Percentiles rank a stretch among this genome's conserved stretches.
Conservation (phyloP, 495 filamentous ascomycete species). For the Darksidea phi region DNA sequence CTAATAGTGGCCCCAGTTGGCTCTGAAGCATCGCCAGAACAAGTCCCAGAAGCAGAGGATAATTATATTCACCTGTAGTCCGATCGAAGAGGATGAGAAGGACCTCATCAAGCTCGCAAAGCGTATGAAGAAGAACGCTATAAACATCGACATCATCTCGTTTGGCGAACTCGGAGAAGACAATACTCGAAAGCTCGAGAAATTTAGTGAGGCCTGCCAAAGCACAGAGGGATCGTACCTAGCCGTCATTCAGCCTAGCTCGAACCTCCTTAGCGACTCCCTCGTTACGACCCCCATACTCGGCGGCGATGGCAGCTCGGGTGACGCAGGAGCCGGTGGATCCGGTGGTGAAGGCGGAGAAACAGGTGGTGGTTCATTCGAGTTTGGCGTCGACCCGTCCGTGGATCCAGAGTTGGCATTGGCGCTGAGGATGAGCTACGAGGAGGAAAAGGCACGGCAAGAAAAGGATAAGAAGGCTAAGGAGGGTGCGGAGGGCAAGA, state of each 20-base stretch:
- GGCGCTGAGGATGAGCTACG: conserved; percentile 95
- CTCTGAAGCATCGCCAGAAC: conserved; percentile 97
- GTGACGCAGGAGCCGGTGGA: conserved; percentile 46
- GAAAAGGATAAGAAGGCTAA: conserved; percentile 78
- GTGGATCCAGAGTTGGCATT: conserved; percentile 90
- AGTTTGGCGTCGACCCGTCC: conserved; percentile 76
- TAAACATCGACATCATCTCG: conserved; percentile 87
- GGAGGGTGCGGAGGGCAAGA: conserved; percentile 69
- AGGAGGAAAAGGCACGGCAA: conserved; percentile 92
- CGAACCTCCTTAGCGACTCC: conserved; percentile 86
- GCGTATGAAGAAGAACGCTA: conserved; percentile 97
- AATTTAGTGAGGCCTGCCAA: conserved; percentile 90
- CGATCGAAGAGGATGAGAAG: conserved; percentile 85
- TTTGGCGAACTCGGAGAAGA: conserved; percentile 93
- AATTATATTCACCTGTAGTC: conserved; percentile 91
- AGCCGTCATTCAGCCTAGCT: conserved; percentile 85
- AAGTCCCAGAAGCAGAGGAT: conserved; percentile 93
- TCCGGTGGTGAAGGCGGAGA: conserved; percentile 55
- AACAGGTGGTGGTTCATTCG: conserved; percentile 53
- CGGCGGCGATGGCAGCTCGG: conserved; percentile 65
- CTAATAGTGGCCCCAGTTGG: conserved; percentile 57
- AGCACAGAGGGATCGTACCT: conserved; percentile 85
- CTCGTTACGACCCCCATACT: conserved; percentile 90
- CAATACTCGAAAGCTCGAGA: conserved; percentile 84
- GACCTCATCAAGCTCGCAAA: conserved; percentile 84